Conservation (phyloP, 495 filamentous ascomycete species). For the Paragyromitra xinjiangensis region DNA sequence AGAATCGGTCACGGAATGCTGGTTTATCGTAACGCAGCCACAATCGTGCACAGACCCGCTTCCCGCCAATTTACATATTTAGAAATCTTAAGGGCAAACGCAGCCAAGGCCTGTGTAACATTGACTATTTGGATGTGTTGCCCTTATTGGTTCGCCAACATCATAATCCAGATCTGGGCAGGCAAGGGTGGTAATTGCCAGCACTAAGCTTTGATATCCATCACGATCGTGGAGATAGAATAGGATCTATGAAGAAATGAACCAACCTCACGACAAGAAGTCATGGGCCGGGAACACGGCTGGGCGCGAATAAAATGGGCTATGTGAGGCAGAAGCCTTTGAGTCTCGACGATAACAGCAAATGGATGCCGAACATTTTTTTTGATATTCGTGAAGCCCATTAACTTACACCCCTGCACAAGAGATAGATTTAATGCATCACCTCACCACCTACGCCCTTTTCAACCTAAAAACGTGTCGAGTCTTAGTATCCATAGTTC, state of each 20-base stretch:
- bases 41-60: constrained; percentile 2
- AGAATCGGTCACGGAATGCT: neutral
- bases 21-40: neutral
- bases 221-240: neutral
- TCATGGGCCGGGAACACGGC: neutral
- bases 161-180: neutral
- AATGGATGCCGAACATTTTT: constrained; percentile 32
- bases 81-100: neutral
- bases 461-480: neutral
- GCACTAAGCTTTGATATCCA: neutral
- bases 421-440: constrained; percentile 24
- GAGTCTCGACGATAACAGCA: constrained; percentile 11
- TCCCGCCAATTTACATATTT: neutral
- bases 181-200: neutral
- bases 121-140: neutral
- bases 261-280: neutral
- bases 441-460: constrained; percentile 15
- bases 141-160: constrained; percentile 27
- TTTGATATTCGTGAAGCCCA: constrained; percentile 45
- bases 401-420: constrained; percentile 44
- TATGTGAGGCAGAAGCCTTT: neutral
- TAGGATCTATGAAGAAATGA: neutral
- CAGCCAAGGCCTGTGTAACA: constrained; percentile 28
- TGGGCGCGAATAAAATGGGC: constrained; percentile 2
- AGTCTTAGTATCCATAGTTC: constrained; percentile 31